Percentiles rank a stretch among this genome's conserved stretches.
phyloP scores from a whole-genome alignment of 805 yeast species.

The Teunomyces aglyptinius region DNA sequence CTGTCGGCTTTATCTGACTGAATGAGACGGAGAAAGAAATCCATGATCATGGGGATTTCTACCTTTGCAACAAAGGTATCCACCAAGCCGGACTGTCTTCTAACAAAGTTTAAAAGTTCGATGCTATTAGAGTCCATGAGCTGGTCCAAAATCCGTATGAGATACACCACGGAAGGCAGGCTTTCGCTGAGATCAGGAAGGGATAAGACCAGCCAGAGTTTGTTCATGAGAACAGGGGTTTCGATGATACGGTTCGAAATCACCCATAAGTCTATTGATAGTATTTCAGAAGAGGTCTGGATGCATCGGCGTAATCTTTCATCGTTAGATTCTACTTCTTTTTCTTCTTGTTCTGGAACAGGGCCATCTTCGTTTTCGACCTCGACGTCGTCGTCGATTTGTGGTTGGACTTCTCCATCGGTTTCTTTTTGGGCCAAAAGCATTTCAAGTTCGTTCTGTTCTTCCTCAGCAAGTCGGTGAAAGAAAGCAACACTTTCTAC shows the following conservation, averaged over 20 bases:
- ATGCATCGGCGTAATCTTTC: conserved; percentile 36
- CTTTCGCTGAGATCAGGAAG: conserved; percentile 33
- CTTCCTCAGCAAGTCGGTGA: conserved; percentile 25
- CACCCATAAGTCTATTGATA: conserved; percentile 42
- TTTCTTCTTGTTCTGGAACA: conserved; percentile 11
- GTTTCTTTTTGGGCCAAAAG: conserved; percentile 11
- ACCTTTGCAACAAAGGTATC: conserved; percentile 80
- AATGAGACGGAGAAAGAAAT: conserved; percentile 81
- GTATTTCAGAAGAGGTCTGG: conserved; percentile 40
- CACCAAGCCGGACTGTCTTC: conserved; percentile 67
- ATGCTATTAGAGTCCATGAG: conserved; percentile 60
- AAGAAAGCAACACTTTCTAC: conserved; percentile 50
- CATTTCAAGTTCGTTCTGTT: conserved; percentile 18
- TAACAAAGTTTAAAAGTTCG: conserved; percentile 69
- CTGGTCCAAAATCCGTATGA: conserved; percentile 75
- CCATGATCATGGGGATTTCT: conserved; percentile 93
- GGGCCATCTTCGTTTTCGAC: conserved; percentile 3
- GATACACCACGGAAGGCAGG: conserved; percentile 38
- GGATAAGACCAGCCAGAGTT: conserved; percentile 39
- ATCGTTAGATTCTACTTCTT: conserved; percentile 26
- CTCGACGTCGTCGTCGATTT: conserved; percentile 4
- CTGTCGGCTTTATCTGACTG: conserved; percentile 90
- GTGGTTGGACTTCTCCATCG: background rate
- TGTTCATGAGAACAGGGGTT: conserved; percentile 38
- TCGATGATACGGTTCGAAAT: conserved; percentile 43